Conservation (phyloP, 768 basidiomycete genomes). For the Termitomyces eurrhizus region DNA sequence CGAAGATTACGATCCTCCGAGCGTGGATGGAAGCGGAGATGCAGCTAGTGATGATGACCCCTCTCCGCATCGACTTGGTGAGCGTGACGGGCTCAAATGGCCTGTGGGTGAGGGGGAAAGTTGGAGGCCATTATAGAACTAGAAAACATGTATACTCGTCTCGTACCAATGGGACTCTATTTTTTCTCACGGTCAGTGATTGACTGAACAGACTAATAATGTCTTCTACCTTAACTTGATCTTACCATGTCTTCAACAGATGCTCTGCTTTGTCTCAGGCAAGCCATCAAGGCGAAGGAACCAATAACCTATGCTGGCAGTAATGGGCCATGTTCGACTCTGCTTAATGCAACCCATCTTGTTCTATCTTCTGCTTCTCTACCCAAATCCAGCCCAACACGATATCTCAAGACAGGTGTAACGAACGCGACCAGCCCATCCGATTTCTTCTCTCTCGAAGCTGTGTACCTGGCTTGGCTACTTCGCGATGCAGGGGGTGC, state of each 20-base stretch:
- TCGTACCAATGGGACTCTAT: not conserved
- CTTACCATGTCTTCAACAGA: constrained; percentile 38
- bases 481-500: constrained; percentile 68
- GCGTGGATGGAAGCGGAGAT: constrained; percentile 31
- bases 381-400: constrained; percentile 73
- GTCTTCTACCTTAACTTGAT: not conserved
- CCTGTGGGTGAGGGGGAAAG: constrained; percentile 48
- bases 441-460: constrained; percentile 79
- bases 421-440: constrained; percentile 37
- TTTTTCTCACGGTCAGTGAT: constrained; percentile 5
- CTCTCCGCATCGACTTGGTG: constrained; percentile 15
- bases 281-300: constrained; percentile 55
- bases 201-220: not conserved
- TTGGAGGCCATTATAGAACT: constrained; percentile 15
- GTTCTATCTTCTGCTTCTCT: constrained; percentile 51
- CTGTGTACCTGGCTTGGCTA: constrained; percentile 83
- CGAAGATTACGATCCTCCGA: constrained; percentile 57
- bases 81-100: constrained; percentile 57
- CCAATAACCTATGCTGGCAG: constrained; percentile 46
- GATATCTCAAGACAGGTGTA: constrained; percentile 66
- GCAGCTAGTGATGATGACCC: constrained; percentile 18
- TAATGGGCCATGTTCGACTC: constrained; percentile 38
- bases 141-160: not conserved
- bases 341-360: constrained; percentile 62
- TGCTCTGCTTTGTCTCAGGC: constrained; percentile 52